Percentiles rank a stretch among this genome's conserved stretches.
Evolutionary conservation across 441 rosid species (phyloP).

Genomic region (Bocquillonia castaneifolia): DNA sequence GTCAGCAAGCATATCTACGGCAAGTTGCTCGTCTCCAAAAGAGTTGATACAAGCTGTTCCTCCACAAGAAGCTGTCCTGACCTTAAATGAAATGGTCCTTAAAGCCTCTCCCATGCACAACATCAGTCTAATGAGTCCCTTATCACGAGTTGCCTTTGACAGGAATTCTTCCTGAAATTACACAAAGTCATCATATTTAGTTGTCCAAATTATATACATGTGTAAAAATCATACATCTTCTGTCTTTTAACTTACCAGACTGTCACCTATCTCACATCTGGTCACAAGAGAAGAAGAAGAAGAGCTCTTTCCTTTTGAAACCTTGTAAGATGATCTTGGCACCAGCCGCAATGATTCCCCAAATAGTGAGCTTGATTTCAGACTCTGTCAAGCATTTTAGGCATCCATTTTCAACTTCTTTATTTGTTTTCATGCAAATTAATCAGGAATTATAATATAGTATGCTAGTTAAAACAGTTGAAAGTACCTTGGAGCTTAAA

Average conservation of each 20-base stretch:
- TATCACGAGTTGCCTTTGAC: conserved; percentile 71
- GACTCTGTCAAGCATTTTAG: conserved; percentile 37
- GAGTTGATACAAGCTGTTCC: conserved; percentile 91
- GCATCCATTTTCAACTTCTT: conserved; percentile 7
- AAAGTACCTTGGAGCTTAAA: conserved; percentile 59
- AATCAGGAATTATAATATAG: too few species aligned
- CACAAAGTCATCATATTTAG: background rate
- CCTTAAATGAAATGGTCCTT: conserved; percentile 83
- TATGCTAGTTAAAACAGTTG: background rate
- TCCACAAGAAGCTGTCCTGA: conserved; percentile 94
- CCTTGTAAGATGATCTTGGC: conserved; percentile 52
- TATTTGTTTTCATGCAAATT: too few species aligned
- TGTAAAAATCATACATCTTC: background rate
- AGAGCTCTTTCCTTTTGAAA: conserved; percentile 46
- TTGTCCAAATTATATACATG: background rate
- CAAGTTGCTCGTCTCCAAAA: conserved; percentile 96
- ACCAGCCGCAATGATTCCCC: conserved; percentile 62
- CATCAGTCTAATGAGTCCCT: conserved; percentile 63
- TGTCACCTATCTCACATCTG: conserved; percentile 85
- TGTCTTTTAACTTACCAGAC: conserved; percentile 49
- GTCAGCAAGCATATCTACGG: conserved; percentile 89
- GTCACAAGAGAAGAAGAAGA: conserved; percentile 43
- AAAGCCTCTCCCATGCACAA: conserved; percentile 94
- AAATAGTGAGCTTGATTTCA: conserved; percentile 69
- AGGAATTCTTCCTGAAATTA: conserved; percentile 74